Conservation (phyloP, 768 basidiomycete species). For the Termitomyces sp. region DNA sequence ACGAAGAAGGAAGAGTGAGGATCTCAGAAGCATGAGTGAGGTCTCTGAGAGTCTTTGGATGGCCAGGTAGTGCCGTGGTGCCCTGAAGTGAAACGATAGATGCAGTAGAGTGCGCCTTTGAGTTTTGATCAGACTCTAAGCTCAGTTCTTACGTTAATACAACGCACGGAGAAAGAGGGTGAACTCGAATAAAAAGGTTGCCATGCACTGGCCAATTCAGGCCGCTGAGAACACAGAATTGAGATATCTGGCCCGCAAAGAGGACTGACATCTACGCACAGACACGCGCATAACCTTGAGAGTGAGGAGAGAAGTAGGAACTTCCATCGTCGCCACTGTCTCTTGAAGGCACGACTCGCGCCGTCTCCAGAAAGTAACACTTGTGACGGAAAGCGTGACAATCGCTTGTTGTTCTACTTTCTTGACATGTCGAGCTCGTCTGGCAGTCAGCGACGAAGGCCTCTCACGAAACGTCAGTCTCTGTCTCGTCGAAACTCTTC, state of each 20-base stretch:
- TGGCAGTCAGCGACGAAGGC: slow-evolving; percentile 22
- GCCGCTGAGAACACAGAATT: slow-evolving; percentile 43
- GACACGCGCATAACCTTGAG: slow-evolving; percentile 88
- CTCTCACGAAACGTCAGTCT: slow-evolving; percentile 24
- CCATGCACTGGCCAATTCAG: slow-evolving; percentile 71
- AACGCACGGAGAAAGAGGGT: slow-evolving; percentile 66
- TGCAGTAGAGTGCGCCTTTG: slow-evolving; percentile 63
- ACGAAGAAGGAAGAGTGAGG: slow-evolving; percentile 75
- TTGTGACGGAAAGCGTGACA: slow-evolving; percentile 16
- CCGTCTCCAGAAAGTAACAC: slow-evolving; percentile 4
- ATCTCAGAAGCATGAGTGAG: slow-evolving; percentile 75
- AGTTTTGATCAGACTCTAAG: slow-evolving; percentile 1
- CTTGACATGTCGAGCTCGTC: slow-evolving; percentile 29
- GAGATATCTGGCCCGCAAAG: slow-evolving; percentile 1
- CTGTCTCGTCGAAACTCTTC: slow-evolving; percentile 52
- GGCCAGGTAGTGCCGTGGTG: slow-evolving; percentile 57
- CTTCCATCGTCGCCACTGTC: slow-evolving; percentile 35
- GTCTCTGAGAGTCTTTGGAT: slow-evolving; percentile 82
- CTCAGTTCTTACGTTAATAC: neutral
- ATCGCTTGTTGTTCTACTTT: slow-evolving; percentile 24
- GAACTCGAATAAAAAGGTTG: slow-evolving; percentile 85
- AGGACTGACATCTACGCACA: slow-evolving; percentile 41
- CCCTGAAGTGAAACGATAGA: slow-evolving; percentile 77
- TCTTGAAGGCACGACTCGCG: neutral
- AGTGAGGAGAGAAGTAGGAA: slow-evolving; percentile 61